These are phyloP conservation scores for Waltergamsia citrina DNA, from an alignment of 2,329 filamentous ascomycete species.

Conservation along the genomic window DNA sequence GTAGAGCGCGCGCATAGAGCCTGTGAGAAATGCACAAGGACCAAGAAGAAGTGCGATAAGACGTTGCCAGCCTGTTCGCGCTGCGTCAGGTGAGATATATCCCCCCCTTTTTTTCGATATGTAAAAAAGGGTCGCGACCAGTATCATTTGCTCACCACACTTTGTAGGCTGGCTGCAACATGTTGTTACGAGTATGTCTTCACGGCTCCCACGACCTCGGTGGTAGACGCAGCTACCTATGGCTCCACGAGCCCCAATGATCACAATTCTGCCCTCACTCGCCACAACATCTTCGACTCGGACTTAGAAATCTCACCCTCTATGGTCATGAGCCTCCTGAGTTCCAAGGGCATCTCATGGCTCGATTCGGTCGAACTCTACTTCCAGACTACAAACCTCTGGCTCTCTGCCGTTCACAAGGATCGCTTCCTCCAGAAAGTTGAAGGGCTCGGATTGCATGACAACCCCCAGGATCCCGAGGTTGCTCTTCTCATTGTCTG, in stretches of 20 bases:
- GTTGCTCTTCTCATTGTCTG: constrained; percentile 29
- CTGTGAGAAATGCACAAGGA: constrained; percentile 26
- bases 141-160: constrained; percentile 1
- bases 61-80: constrained; percentile 22
- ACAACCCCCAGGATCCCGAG: constrained; percentile 14
- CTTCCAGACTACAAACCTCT: constrained; percentile 30
- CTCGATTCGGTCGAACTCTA: constrained; percentile 24
- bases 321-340: constrained; percentile 28
- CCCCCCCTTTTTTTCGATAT: too few species aligned
- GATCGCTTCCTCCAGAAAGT: constrained; percentile 24
- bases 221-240: constrained; percentile 14
- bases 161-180: constrained; percentile 15
- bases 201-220: constrained; percentile 21
- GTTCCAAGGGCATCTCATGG: constrained; percentile 23
- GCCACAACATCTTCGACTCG: constrained; percentile 16
- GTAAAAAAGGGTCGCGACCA: too few species aligned
- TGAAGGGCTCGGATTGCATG: constrained; percentile 11
- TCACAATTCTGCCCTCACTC: not conserved
- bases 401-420: constrained; percentile 30
- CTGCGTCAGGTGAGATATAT: constrained; percentile 20
- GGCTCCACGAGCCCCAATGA: constrained; percentile 13
- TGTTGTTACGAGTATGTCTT: constrained; percentile 26
- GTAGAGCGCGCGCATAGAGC: constrained; percentile 22
- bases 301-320: constrained; percentile 22
- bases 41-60: constrained; percentile 28